These are phyloP conservation scores for Croton setiger DNA, from an alignment of 441 rosid species.

Conservation along the genomic window DNA sequence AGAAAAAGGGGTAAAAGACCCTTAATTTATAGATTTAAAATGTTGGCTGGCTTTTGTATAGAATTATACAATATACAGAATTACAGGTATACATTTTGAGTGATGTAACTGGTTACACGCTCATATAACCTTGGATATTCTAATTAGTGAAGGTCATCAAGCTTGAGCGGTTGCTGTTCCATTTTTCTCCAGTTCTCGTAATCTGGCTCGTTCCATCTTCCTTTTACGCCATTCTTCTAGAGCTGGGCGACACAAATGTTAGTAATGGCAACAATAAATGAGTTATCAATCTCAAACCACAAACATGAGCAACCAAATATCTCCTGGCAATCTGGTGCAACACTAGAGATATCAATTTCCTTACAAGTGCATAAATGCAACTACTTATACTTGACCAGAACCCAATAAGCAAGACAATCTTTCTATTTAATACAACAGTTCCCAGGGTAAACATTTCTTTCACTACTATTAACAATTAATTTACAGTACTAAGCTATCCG, in stretches of 20 bases:
- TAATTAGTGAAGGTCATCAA: conserved; percentile 6
- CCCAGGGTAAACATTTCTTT: not conserved
- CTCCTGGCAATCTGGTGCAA: not conserved
- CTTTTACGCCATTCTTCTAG: conserved; percentile 90
- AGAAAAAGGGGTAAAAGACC: not conserved
- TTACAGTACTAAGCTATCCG: not conserved
- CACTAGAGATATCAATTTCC: not conserved
- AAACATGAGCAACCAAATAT: not conserved
- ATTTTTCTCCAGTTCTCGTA: conserved; percentile 54
- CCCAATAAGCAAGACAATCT: not conserved
- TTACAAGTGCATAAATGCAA: not conserved
- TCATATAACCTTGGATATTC: not conserved
- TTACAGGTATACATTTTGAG: conserved; percentile 12
- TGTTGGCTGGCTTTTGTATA: not conserved
- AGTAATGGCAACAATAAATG: not conserved
- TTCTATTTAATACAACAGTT: not conserved
- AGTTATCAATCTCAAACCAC: not conserved
- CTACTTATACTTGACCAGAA: not conserved
- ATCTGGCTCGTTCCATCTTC: conserved; percentile 86
- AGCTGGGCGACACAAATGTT: conserved; percentile 40
- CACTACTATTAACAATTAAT: not conserved
- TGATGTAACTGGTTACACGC: not conserved
- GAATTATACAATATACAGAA: conserved; percentile 1
- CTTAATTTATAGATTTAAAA: not conserved
- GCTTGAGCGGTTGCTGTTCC: conserved; percentile 42